Percentiles rank a stretch among this genome's conserved stretches.
These are phyloP conservation scores for Erodium maritimum DNA, from an alignment of 345 rosid genomes.

Conservation along the genomic window DNA sequence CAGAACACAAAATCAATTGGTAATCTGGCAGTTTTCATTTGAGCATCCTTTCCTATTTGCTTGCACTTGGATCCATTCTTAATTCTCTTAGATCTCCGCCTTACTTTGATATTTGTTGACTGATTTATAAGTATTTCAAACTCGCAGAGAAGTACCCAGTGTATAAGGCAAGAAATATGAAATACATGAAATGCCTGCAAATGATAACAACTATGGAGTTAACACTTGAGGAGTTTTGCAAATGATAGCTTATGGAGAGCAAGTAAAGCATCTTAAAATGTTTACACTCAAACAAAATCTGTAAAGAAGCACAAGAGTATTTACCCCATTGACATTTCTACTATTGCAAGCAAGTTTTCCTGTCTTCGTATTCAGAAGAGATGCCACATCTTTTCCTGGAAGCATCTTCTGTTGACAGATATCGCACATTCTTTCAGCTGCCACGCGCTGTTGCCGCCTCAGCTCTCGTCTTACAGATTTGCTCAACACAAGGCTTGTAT, in stretches of 20 bases:
- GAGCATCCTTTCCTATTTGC: slow-evolving; percentile 22
- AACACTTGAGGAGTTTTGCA: background rate
- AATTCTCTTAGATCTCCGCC: slow-evolving; percentile 39
- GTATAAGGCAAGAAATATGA: slow-evolving; percentile 82
- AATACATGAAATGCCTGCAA: slow-evolving; percentile 75
- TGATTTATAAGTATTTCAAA: slow-evolving; percentile 40
- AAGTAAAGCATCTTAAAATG: background rate
- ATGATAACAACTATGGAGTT: slow-evolving; percentile 1
- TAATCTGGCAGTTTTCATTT: slow-evolving; percentile 15
- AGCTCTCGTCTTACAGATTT: slow-evolving; percentile 59
- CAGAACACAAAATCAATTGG: slow-evolving; percentile 59
- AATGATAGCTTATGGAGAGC: background rate
- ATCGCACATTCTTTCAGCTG: slow-evolving; percentile 81
- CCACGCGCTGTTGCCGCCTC: slow-evolving; percentile 66
- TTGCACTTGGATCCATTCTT: slow-evolving; percentile 34
- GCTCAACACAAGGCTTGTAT: slow-evolving; percentile 41
- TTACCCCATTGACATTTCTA: slow-evolving; percentile 72
- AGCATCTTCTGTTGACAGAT: slow-evolving; percentile 89
- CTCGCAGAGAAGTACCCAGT: slow-evolving; percentile 86
- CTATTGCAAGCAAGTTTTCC: slow-evolving; percentile 75
- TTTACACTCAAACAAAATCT: background rate
- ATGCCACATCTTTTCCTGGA: slow-evolving; percentile 69
- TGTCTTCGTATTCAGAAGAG: slow-evolving; percentile 66
- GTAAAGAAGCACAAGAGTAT: background rate
- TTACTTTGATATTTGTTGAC: slow-evolving; percentile 27